These are phyloP conservation scores for Venturia nashicola DNA, from an alignment of 2,329 filamentous ascomycete genomes.

Conservation along the genomic window DNA sequence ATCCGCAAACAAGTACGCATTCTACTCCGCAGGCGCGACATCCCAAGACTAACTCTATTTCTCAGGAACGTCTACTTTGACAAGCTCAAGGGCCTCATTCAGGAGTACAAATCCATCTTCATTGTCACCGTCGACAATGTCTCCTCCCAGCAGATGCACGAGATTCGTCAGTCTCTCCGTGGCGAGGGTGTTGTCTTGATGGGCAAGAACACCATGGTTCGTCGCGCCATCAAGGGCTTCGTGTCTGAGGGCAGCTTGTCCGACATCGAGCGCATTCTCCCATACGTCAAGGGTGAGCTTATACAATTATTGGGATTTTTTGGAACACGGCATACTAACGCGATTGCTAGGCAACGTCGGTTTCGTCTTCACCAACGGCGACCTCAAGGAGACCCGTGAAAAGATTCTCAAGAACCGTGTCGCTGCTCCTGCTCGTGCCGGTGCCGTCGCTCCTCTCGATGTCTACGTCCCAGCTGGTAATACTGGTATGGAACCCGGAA, in stretches of 20 bases:
- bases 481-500: conserved; percentile 99
- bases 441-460: conserved; percentile 86
- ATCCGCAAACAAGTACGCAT: conserved; percentile 90
- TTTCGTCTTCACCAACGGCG: conserved; percentile 98
- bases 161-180: conserved; percentile 89
- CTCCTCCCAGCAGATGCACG: conserved; percentile 99
- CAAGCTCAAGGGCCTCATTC: conserved; percentile 95
- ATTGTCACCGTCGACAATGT: conserved; percentile 83
- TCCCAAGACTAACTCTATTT: conserved; percentile 17
- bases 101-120: conserved; percentile 96
- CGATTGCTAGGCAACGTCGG: conserved; percentile 64
- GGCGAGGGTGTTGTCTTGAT: conserved; percentile 75
- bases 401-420: conserved; percentile 96
- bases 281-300: conserved; percentile 65
- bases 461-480: conserved; percentile 96
- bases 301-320: not conserved
- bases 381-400: conserved; percentile 85
- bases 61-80: conserved; percentile 98
- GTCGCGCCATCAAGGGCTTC: conserved; percentile 95
- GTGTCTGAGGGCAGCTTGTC: conserved; percentile 58
- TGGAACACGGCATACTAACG: conserved; percentile 9
- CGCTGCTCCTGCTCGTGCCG: conserved; percentile 92
- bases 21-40: conserved; percentile 28
- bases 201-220: conserved; percentile 99
- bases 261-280: conserved; percentile 96